Base-by-base conservation (phyloP, 305 asterid species). In the Solanum hybrid region DNA sequence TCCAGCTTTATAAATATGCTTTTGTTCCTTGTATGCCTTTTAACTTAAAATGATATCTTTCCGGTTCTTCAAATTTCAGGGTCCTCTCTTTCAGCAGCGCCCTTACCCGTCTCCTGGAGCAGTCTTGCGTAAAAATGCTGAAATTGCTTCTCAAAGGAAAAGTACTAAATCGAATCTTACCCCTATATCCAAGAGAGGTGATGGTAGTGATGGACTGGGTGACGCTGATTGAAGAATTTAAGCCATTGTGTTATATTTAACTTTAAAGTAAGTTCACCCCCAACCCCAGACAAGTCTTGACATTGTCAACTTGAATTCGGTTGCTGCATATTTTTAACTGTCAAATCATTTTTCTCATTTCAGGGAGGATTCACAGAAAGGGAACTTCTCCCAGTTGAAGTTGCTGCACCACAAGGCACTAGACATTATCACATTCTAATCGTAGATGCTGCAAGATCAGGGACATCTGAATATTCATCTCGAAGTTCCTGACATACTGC, bases 51-150 rank as follows among this genome's bases (percentile, higher is more conserved):
- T 38, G 8, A 7, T 35, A 78, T 77, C 76, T 91, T 87, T 51
- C 66, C 51, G 80, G 15, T 86, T 86, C 90, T 90, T 87, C 75
- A 76, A 89, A 85, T 91, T 92, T 87, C 96, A 97, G 99, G 99
- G 99, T 37, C 99, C 99, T 42, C 98, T 97, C 51, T 97, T 96
- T 90, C 99, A 97, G 95, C 99, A 97, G 91, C 98, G 98, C 71
- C 99, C 99, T 64, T 97, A 97, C 88, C 99, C 99, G 5, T 97
- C 99, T 29, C 99, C 99, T 0, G 98, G 99, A 89, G 99, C 99
- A 36, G 99, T 97, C 91, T 89, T 96, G 37, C 95, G 99, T 34
- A 97, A 94, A 92, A 97, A 97, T 94, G 99, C 99, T 10, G 99
- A 97, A 94, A 78, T 95, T 86, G 96, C 99, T 24, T 95, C 97